Evolutionary conservation across 169 alveolate species (phyloP), one percentile per base, ranked within the genome.

Genomic region (Plasmodium ovale): DNA sequence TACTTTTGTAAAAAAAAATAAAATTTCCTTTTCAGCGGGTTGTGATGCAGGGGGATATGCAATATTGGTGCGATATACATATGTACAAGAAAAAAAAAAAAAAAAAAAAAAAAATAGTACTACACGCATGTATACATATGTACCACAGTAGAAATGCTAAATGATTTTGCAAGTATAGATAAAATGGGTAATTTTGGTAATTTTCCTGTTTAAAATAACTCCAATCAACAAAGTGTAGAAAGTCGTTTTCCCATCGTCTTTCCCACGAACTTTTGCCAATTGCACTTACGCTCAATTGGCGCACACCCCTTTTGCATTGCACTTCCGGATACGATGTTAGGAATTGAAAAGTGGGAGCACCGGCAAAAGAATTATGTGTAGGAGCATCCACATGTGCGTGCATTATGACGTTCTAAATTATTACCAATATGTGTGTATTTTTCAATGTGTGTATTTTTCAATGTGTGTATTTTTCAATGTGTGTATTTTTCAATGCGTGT

Each of bases 1-100:
- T 64, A 35, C 31, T 42, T 39, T 39, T 25, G 21, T 31, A 1
- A 12, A 7, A 35, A 60, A 67, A 21, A n/a, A n/a, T n/a, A n/a
- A n/a, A n/a, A n/a, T n/a, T n/a, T 67, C 7, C 5, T 47, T 47
- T 67, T 67, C 44, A n/a, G n/a, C 44, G 6, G n/a, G 16, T 12
- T 37, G 4, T 33, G 19, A 2, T 7, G 19, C 19, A 10, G 21
- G 12, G 49, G 65, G 82, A 42, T 44, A 68, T 68, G 82, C 82
- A 68, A n/a, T 16, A 68, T 16, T 44, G 82, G 82, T 68, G 82
- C 82, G 82, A 47, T 31, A 68, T 23, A 1, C 33, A 47, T 10
- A 23, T 25, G 25, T 51, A 51, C 3, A 51, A 7, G 10, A 59
- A 6, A 14, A 51, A 51, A 59, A 59, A 59, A 59, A 59, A 59